A percentile compares a stretch with the other conserved stretches of the same genome.
Evolutionary conservation across 495 filamentous ascomycete species (phyloP).

Genomic region (Penicillium bovifimosum): DNA sequence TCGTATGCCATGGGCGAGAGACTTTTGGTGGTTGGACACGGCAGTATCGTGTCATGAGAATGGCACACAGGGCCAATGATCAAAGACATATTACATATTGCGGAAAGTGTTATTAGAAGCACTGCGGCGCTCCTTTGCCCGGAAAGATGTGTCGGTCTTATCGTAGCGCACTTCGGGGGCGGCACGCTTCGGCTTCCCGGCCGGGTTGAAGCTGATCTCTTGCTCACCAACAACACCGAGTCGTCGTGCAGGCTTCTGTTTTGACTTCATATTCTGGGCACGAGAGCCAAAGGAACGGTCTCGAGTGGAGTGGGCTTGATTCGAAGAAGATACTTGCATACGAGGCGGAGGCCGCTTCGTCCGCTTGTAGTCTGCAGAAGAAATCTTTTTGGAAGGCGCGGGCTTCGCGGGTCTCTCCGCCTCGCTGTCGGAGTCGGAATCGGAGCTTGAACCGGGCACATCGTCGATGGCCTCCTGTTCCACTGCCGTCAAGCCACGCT

Average conservation of each 20-base stretch:
- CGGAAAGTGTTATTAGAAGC: slow-evolving; percentile 51
- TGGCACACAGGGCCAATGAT: background rate
- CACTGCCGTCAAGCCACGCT: slow-evolving; percentile 59
- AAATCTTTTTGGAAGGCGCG: slow-evolving; percentile 54
- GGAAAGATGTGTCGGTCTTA: slow-evolving; percentile 25
- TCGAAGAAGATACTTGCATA: slow-evolving; percentile 54
- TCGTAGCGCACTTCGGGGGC: slow-evolving; percentile 28
- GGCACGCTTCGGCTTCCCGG: slow-evolving; percentile 46
- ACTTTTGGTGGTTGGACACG: background rate
- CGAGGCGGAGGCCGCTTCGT: slow-evolving; percentile 50
- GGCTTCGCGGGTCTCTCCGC: slow-evolving; percentile 21
- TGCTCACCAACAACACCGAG: slow-evolving; percentile 72
- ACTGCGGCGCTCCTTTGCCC: slow-evolving; percentile 45
- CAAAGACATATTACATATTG: slow-evolving; percentile 34
- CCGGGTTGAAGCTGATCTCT: slow-evolving; percentile 77
- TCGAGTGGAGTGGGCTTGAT: slow-evolving; percentile 33
- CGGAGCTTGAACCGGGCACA: slow-evolving; percentile 38
- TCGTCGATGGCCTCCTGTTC: slow-evolving; percentile 59
- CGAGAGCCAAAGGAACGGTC: slow-evolving; percentile 70
- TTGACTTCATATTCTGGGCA: slow-evolving; percentile 46
- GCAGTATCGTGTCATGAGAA: background rate
- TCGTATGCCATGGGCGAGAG: background rate
- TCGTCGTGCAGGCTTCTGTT: slow-evolving; percentile 39
- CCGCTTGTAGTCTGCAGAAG: slow-evolving; percentile 43
- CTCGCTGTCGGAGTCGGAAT: slow-evolving; percentile 40